phyloP scores from a whole-genome alignment of 192 early-diverging fungal species.

The Cetraspora pellucida region DNA sequence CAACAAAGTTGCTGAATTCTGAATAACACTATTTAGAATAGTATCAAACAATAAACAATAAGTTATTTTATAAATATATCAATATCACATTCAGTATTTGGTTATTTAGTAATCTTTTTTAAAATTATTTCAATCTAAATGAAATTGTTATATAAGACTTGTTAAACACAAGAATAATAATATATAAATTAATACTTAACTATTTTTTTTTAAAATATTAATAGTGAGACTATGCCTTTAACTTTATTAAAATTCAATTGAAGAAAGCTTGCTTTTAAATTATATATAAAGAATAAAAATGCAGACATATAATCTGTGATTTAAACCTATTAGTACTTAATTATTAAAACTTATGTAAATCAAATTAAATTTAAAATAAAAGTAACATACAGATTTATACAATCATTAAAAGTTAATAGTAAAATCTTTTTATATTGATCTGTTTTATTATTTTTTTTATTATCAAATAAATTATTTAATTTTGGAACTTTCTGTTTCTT shows the following conservation, averaged over 20 bases:
- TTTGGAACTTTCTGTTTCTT: not conserved
- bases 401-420: not conserved
- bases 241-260: too few relatives aligned
- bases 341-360: slow-evolving; percentile 31
- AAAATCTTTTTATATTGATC: not conserved
- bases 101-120: slow-evolving; percentile 22
- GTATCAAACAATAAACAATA: slow-evolving; percentile 33
- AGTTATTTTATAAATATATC: slow-evolving; percentile 34
- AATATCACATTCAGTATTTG: slow-evolving; percentile 32
- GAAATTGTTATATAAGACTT: slow-evolving; percentile 17
- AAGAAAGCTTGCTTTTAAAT: too few relatives aligned
- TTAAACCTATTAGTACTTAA: not conserved
- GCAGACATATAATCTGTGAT: too few relatives aligned
- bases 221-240: too few relatives aligned
- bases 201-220: too few relatives aligned
- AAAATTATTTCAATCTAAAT: slow-evolving; percentile 33
- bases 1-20: not conserved
- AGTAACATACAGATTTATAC: slow-evolving; percentile 26
- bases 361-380: slow-evolving; percentile 33
- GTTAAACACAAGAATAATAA: slow-evolving; percentile 15
- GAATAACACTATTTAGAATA: slow-evolving; percentile 26
- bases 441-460: slow-evolving; percentile 26
- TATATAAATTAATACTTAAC: too few relatives aligned
- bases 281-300: too few relatives aligned
- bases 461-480: slow-evolving; percentile 22